A percentile compares a stretch with the other conserved stretches of the same genome.
phyloP scores from a whole-genome alignment of 1,139 yeast genomes.

The Blastobotrys malaysiensis region DNA sequence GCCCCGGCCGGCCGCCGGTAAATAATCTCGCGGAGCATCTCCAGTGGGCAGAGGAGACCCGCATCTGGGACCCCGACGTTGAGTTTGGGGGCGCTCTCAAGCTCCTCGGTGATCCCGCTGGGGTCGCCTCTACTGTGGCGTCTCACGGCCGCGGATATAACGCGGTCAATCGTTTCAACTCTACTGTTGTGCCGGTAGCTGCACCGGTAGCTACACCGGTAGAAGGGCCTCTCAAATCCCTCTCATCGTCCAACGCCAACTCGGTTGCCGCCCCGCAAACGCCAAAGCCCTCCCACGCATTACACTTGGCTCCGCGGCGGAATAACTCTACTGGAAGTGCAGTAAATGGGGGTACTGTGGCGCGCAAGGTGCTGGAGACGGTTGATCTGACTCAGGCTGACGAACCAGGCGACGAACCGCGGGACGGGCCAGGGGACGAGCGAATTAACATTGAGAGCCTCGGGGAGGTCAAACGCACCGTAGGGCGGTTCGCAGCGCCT shows the following conservation, averaged over 20 bases:
- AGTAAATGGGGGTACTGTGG: neutral
- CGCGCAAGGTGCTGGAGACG: neutral
- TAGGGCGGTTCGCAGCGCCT: neutral
- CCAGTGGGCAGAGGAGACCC: conserved; percentile 6
- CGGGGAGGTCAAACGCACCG: neutral
- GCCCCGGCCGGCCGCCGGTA: conserved; percentile 2
- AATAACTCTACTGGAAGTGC: neutral
- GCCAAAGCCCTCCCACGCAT: neutral
- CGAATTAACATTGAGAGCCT: neutral
- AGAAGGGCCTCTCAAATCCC: neutral
- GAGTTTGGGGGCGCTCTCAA: neutral
- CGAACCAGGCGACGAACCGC: neutral
- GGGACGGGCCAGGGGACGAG: neutral
- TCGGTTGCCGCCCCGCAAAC: neutral
- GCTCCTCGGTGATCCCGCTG: neutral
- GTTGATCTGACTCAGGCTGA: neutral
- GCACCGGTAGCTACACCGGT: neutral
- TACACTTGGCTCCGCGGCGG: too few relatives aligned
- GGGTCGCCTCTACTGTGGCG: too few relatives aligned
- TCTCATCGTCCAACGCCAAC: neutral
- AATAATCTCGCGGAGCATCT: conserved; percentile 11
- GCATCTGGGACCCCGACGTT: neutral
- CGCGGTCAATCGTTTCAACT: too few relatives aligned
- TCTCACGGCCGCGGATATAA: too few relatives aligned
- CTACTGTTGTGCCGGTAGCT: too few relatives aligned